Conservation (phyloP, 1,139 yeast genomes). For the Citeromyces siamensis region DNA sequence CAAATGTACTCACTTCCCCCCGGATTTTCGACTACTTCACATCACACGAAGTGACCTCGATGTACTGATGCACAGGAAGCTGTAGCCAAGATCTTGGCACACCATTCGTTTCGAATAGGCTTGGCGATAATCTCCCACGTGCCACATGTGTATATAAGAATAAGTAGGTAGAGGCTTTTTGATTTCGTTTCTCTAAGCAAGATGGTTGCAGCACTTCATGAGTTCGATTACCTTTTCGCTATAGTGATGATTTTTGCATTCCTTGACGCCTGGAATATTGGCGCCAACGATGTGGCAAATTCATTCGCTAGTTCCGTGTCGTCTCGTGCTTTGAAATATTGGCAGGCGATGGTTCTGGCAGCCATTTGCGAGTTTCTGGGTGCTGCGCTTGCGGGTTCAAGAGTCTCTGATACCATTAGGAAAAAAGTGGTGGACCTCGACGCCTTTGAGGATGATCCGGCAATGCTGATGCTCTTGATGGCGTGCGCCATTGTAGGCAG, state of each 20-base stretch:
- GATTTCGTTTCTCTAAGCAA: background rate
- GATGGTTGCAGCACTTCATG: slow-evolving; percentile 27
- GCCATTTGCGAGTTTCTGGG: slow-evolving; percentile 62
- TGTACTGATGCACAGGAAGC: background rate
- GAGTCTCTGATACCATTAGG: slow-evolving; percentile 61
- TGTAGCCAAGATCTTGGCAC: slow-evolving; percentile 3
- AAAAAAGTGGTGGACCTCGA: slow-evolving; percentile 43
- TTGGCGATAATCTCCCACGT: slow-evolving; percentile 2
- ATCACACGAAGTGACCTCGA: background rate
- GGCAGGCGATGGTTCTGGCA: slow-evolving; percentile 68
- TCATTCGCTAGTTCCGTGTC: slow-evolving; percentile 69
- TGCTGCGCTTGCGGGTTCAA: slow-evolving; percentile 60
- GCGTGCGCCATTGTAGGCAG: slow-evolving; percentile 67
- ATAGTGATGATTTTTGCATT: slow-evolving; percentile 61
- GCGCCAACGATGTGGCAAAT: slow-evolving; percentile 78
- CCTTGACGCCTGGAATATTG: slow-evolving; percentile 74
- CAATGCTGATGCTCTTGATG: slow-evolving; percentile 66
- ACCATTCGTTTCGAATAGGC: background rate
- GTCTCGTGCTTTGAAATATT: slow-evolving; percentile 53
- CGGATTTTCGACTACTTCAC: too few relatives aligned
- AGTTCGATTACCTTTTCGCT: slow-evolving; percentile 56
- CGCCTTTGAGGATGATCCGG: slow-evolving; percentile 41
- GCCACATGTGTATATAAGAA: background rate
- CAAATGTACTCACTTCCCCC: background rate
- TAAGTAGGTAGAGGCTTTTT: background rate